Conservation (phyloP, 1,284 basidiomycete genomes). For the Phellinidium pouzarii region DNA sequence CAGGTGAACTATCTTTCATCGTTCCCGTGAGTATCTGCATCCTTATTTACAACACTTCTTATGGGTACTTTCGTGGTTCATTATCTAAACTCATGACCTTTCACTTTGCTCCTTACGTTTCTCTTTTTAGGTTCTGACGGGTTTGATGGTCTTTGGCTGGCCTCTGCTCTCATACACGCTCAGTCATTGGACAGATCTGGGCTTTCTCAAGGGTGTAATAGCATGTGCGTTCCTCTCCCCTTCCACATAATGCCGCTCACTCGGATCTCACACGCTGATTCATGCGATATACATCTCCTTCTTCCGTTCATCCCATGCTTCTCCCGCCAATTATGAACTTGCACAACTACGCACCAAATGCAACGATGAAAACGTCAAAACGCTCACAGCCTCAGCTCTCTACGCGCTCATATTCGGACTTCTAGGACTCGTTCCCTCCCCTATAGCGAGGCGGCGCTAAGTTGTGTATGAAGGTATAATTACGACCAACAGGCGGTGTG, state of each 20-base stretch:
- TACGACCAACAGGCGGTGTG: too few relatives aligned
- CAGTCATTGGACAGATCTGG: conserved; percentile 56
- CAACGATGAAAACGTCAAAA: too few relatives aligned
- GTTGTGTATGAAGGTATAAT: neutral
- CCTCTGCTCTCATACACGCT: conserved; percentile 52
- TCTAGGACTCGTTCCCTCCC: conserved; percentile 61
- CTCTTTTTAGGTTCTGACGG: conserved; percentile 40
- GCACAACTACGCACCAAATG: too few relatives aligned
- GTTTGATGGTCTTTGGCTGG: conserved; percentile 65
- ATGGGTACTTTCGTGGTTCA: conserved; percentile 35
- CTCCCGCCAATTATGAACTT: too few relatives aligned
- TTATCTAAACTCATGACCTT: conserved; percentile 51
- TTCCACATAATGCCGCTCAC: conserved; percentile 1
- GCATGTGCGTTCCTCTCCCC: conserved; percentile 42
- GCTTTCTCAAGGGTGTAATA: conserved; percentile 53
- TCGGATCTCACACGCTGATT: neutral
- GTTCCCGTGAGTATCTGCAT: conserved; percentile 25
- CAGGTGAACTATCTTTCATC: conserved; percentile 26
- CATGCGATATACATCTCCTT: neutral
- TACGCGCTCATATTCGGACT: conserved; percentile 65
- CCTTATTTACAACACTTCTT: too few relatives aligned
- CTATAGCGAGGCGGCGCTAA: conserved; percentile 35
- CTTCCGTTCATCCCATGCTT: too few relatives aligned
- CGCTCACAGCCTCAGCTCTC: conserved; percentile 48
- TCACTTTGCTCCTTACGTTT: conserved; percentile 17